Evolutionary conservation across 148 eudicot genomes (phyloP), one percentile per base, ranked within the genome.

Genomic region (Diospyros lotus): DNA sequence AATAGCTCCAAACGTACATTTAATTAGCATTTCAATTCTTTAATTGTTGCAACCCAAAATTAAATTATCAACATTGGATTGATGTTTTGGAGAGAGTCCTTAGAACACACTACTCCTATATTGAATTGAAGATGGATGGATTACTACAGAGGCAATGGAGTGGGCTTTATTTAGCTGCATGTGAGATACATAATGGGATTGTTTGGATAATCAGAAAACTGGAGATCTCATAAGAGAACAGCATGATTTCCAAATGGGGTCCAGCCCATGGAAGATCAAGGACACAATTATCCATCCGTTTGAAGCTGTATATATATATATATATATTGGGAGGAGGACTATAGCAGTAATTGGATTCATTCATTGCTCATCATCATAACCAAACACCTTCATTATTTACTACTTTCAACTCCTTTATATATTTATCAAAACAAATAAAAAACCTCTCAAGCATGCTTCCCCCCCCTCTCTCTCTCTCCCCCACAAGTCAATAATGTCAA

Each of bases 401-500:
- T 17, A 67, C 71, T 46, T 46, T 67, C 39, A 28, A 28, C 28
- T 28, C 28, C 28, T 28, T 28, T 28, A 28, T 28, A 28, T 28
- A 28, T 28, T 28, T 28, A 28, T 28, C 28, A 28, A 28, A 28
- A 28, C 28, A 28, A 28, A 28, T 28, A 28, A 28, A 28, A 28
- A 28, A 28, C 28, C 28, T 28, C 28, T 28, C 28, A 28, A 28
- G 28, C 28, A 28, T 28, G 28, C 28, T 28, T 28, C 28, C 28
- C 0, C 28, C 54, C 39, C 4, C 41, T 54, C 61, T 61, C 68
- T 42, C 66, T 69, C 74, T 76, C 75, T 68, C 64, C 72, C 80
- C 69, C 77, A 64, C 71, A 67, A 79, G 80, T 75, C 82, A 79
- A 79, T 82, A 50, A 82, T 72, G 68, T 68, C 68, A 61, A 28